Evolutionary conservation across 1,284 basidiomycete genomes (phyloP).

Genomic region (Irpex lacteus): DNA sequence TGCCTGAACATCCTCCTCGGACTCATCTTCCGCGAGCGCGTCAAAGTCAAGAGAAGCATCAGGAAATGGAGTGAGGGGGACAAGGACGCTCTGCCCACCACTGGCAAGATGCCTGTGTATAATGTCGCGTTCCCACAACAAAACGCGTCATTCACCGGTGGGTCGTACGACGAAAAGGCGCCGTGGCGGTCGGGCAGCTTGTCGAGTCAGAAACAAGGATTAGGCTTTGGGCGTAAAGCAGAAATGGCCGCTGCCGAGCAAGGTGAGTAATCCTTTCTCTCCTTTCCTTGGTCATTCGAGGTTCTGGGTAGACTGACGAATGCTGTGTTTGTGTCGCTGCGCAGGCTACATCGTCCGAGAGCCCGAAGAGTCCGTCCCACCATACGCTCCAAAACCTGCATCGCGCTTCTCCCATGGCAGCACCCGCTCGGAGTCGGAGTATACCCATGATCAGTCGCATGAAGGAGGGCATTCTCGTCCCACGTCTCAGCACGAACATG

Average conservation of each 20-base stretch:
- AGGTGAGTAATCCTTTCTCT: slow-evolving; percentile 33
- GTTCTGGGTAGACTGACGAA: too few relatives aligned
- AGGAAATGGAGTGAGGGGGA: slow-evolving; percentile 57
- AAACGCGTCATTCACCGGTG: slow-evolving; percentile 31
- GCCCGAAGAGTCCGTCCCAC: slow-evolving; percentile 18
- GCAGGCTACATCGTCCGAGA: slow-evolving; percentile 16
- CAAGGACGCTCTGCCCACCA: slow-evolving; percentile 55
- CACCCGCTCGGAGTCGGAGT: slow-evolving; percentile 6
- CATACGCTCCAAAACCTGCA: slow-evolving; percentile 14
- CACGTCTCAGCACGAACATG: slow-evolving; percentile 1
- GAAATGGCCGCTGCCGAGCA: slow-evolving; percentile 68
- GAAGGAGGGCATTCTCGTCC: neutral
- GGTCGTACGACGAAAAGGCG: slow-evolving; percentile 31
- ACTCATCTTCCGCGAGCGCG: slow-evolving; percentile 65
- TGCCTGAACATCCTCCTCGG: slow-evolving; percentile 81
- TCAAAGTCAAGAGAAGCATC: slow-evolving; percentile 60
- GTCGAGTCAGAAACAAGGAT: slow-evolving; percentile 40
- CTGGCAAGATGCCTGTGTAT: slow-evolving; percentile 11
- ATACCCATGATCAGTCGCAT: slow-evolving; percentile 1
- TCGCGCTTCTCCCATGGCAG: slow-evolving; percentile 6
- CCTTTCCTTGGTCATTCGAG: too few relatives aligned
- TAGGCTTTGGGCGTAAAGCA: slow-evolving; percentile 76
- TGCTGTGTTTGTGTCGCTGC: too few relatives aligned
- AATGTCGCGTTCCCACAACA: slow-evolving; percentile 18
- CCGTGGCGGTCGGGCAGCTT: slow-evolving; percentile 27